Base-by-base conservation (phyloP, 2,329 filamentous ascomycete species). In the Beauveria sp. region DNA sequence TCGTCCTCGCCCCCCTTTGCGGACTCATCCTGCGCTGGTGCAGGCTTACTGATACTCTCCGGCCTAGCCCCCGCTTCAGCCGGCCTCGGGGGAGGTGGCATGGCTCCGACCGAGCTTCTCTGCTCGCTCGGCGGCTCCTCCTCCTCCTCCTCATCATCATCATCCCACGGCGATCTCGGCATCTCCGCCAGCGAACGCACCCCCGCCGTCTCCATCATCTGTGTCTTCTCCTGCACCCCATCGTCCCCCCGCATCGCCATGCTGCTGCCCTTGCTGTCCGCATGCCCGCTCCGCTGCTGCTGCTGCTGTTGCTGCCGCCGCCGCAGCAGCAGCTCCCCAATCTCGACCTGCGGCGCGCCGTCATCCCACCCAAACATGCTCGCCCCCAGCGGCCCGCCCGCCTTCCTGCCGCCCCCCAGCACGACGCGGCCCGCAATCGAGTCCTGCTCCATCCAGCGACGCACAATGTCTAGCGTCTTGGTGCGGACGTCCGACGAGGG, bases 381-480 rank as follows among this genome's bases (percentile, higher is more conserved):
- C 6, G 75, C 77, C 45, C 78, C 79, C 20, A 77, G 75, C 8
- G 58, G 70, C 1, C 72, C 73, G 0, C 68, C 67, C 18, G 30
- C 30, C 30, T 34, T 34, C 12, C 76, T 72, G 52, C 75, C 72
- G 54, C 75, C 72, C 0, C 76, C 74, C 3, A 74, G 67, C 26
- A 73, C 70, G 7, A 72, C 69, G n/a, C 79, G 78, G 1, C 83
- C 82, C 2, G 80, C 75, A 30, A 84, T 81, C 0, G 82, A 82
- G 65, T 86, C 85, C 66, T 87, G 82, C 66, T 86, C 83, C 78
- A 87, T 85, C 86, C 86, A 89, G 28, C 83, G 78, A 28, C 81
- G 78, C 20, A 88, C 85, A 46, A 84, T 83, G 61, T 80, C 78
- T 62, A 85, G 77, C 1, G 80, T 83, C 9, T 84, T 79, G 14